Base-by-base conservation (phyloP, 257 asterid genomes). In the Nyctanthes arbortristis region DNA sequence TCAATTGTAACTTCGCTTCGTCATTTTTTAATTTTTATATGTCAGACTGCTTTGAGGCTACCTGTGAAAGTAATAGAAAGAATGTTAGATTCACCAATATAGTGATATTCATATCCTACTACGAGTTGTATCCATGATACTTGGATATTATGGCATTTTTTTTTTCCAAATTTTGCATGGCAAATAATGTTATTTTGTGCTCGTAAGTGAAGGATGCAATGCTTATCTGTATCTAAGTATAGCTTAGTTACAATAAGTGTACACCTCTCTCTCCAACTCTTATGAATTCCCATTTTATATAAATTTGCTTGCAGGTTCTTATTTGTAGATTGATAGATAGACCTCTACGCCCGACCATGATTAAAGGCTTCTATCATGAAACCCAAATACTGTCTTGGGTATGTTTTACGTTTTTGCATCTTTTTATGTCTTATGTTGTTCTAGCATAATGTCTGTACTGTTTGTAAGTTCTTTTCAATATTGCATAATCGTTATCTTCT, bases 341-440 rank as follows among this genome's bases (percentile, higher is more conserved):
- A 81, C 97, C 99, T 71, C 65, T 91, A 63, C 94, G 97, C 66
- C 97, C 99, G 39, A 94, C 97, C 40, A 94, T 94, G 97, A 87
- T 73, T 24, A 89, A 94, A 81, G 97, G 99, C 37, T 91, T 94
- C 82, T 91, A 89, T 79, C 87, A 91, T 66, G 99, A 94, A 84
- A 89, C 90, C n/a, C 99, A 91, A 81, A 83, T 93, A 78, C 78
- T 91, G 69, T 91, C 99, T 73, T 94, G 96, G 99, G 96, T 93
- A 88, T 74, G 87, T 60, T 40, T 39, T 69, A 18, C 1, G 20
- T 6, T 29, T 6, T 74, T 69, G 24, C 66, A 65, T 60, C 36
- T 31, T 31, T 65, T 66, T 65, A 31, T 13, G 29, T 14, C 27
- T 34, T 59, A 49, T 7, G 49, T 12, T 34, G 52, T 49, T 27